These are phyloP conservation scores for Pistacia vera DNA, from an alignment of 345 rosid genomes.

Conservation along the genomic window DNA sequence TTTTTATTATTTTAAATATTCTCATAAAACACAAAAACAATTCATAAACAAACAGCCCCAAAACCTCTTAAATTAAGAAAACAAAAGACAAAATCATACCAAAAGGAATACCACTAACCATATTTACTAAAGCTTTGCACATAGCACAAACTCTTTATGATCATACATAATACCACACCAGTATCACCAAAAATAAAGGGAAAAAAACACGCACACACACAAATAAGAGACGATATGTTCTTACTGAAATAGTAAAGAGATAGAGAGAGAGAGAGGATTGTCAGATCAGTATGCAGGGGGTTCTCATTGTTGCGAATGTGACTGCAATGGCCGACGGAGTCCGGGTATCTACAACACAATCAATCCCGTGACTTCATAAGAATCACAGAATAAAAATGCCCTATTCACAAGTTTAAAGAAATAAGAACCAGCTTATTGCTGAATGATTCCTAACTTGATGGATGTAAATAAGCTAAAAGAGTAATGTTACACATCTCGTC, in stretches of 20 bases:
- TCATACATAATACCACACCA: background rate
- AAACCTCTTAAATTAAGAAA: background rate
- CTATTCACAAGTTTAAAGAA: too few relatives aligned
- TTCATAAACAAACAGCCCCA: background rate
- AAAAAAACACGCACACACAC: background rate
- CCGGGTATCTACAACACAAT: conserved; percentile 54
- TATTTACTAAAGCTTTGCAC: background rate
- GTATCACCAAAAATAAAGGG: background rate
- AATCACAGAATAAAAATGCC: background rate
- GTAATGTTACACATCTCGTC: too few relatives aligned
- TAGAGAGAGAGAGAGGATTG: background rate
- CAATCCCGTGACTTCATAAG: background rate
- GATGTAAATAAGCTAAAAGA: too few relatives aligned
- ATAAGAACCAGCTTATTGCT: too few relatives aligned
- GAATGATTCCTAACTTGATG: too few relatives aligned
- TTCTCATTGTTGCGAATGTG: conserved; percentile 2
- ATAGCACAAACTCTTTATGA: background rate
- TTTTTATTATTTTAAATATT: too few relatives aligned
- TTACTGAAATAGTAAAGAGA: background rate
- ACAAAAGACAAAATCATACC: background rate
- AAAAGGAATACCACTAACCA: background rate
- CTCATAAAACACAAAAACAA: too few relatives aligned
- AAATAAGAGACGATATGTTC: background rate
- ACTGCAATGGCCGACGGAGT: conserved; percentile 30
- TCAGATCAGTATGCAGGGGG: background rate